Conservation (phyloP, 2,329 filamentous ascomycete species). For the Allantophomopsis lycopodina region DNA sequence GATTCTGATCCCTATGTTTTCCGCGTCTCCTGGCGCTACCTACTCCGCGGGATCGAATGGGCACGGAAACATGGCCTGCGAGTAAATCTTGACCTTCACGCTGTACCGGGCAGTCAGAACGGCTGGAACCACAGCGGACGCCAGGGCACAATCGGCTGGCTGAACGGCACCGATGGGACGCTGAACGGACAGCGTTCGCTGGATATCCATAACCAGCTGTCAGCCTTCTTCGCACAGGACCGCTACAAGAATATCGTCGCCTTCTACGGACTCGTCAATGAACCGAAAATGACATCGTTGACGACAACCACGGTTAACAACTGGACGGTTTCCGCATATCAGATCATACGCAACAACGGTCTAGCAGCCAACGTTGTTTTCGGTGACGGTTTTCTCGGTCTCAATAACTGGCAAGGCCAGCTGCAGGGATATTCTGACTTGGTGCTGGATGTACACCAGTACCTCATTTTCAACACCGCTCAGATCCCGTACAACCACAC, state of each 20-base stretch:
- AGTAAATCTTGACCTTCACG: conserved; percentile 87
- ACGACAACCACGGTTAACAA: conserved; percentile 50
- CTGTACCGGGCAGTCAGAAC: conserved; percentile 85
- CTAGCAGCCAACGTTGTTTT: conserved; percentile 65
- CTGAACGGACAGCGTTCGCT: conserved; percentile 70
- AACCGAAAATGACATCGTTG: conserved; percentile 74
- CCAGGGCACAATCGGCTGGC: conserved; percentile 70
- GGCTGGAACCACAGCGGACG: conserved; percentile 95
- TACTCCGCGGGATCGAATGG: conserved; percentile 87
- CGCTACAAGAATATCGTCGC: conserved; percentile 85
- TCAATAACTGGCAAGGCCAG: conserved; percentile 80
- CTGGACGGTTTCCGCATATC: conserved; percentile 68
- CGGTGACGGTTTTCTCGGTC: conserved; percentile 87
- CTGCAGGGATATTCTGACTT: conserved; percentile 59
- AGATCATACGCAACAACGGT: conserved; percentile 63
- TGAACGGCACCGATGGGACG: conserved; percentile 77
- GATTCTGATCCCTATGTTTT: conserved; percentile 78
- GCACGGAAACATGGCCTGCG: conserved; percentile 83
- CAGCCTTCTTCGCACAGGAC: conserved; percentile 83
- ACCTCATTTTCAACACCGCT: conserved; percentile 90
- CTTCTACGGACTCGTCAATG: conserved; percentile 91
- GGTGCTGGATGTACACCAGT: conserved; percentile 94
- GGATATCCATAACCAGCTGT: conserved; percentile 76
- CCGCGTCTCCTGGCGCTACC: conserved; percentile 82
- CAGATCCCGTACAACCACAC: conserved; percentile 74